Evolutionary conservation across 1,284 basidiomycete species (phyloP), one percentile per base, ranked within the genome.

Genomic region (Melanopsichium pennsylvanicum): DNA sequence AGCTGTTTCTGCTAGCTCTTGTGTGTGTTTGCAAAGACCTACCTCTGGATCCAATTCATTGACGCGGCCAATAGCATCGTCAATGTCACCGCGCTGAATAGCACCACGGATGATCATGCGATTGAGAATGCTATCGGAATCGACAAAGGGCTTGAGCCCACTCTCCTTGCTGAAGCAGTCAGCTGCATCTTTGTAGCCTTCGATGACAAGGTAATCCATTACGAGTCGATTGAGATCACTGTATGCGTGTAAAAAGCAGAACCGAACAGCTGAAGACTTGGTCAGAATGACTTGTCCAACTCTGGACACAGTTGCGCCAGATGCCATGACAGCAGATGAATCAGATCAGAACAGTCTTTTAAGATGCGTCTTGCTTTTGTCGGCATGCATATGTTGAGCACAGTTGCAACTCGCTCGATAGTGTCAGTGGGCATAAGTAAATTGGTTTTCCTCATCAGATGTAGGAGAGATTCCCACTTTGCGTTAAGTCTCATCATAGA

Each of bases 21-120:
- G n/a, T n/a, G n/a, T n/a, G n/a, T n/a, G n/a, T n/a, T n/a, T n/a
- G n/a, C n/a, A n/a, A n/a, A 33, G 31, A 58, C 92, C 84, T 82
- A 97, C 95, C 89, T 97, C 94, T 27, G 93, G 93, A 81, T 97
- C 92, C 60, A 98, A 83, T 80, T 97, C 94, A 77, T 97, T 97
- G 41, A 96, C 92, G 41, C 90, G 85, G 21, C 89, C 88, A 58
- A 97, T 95, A 15, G 95, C 95, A 67, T 93, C 91, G 79, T 94
- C 91, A 16, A 98, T 90, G 72, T 97, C 90, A 5, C 95, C 95
- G 26, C 91, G 88, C 79, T 97, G 92, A 25, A 98, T 85, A 2
- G 93, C 93, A 78, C 94, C 90, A 8, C 93, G 88, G 40, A 97
- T 97, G 69, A 88, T 88, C 89, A 96, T 94, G 18, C 96, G 86